Conservation (phyloP, 2,329 filamentous ascomycete species). For the Fusarium sp. region DNA sequence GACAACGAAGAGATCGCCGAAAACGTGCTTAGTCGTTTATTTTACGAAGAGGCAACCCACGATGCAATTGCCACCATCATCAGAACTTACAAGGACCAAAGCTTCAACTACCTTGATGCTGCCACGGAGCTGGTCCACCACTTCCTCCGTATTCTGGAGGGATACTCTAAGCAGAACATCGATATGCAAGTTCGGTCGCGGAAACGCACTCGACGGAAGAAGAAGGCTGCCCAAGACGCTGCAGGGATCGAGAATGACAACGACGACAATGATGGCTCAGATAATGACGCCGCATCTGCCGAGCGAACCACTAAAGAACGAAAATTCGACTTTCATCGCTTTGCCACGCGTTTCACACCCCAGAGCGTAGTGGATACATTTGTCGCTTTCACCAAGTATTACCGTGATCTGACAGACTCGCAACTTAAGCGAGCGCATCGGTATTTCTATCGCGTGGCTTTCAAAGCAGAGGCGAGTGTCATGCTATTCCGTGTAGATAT, state of each 20-base stretch:
- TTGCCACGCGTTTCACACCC: conserved; percentile 80
- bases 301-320: conserved; percentile 79
- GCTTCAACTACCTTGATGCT: conserved; percentile 91
- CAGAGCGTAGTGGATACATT: conserved; percentile 92
- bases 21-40: conserved; percentile 95
- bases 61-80: conserved; percentile 84
- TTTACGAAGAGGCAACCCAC: conserved; percentile 96
- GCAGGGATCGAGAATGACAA: conserved; percentile 55
- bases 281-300: conserved; percentile 74
- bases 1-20: conserved; percentile 98
- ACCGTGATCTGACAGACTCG: conserved; percentile 77
- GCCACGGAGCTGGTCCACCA: conserved; percentile 91
- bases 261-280: conserved; percentile 73
- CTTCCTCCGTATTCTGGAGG: conserved; percentile 89
- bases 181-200: conserved; percentile 92
- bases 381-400: conserved; percentile 79
- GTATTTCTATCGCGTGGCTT: conserved; percentile 92
- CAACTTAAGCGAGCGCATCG: conserved; percentile 93
- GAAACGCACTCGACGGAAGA: conserved; percentile 75
- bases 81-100: conserved; percentile 89
- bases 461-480: conserved; percentile 91
- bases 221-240: conserved; percentile 63
- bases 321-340: conserved; percentile 92
- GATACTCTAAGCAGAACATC: conserved; percentile 92
- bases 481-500: conserved; percentile 93